These are phyloP conservation scores for Picea abies DNA, from an alignment of 83 land plant genomes.

Conservation along the genomic window DNA sequence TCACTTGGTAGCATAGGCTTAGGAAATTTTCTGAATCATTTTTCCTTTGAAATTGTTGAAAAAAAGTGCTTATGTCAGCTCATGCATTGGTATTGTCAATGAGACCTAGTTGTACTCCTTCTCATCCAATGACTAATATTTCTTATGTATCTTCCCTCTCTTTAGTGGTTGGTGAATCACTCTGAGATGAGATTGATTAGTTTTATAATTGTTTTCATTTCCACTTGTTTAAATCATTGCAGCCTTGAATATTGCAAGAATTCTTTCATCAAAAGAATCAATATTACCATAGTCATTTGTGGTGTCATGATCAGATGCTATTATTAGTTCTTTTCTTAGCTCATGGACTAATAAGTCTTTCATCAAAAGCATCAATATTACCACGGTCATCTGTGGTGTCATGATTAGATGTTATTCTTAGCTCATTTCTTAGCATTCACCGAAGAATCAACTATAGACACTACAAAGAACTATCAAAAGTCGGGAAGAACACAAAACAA, in stretches of 20 bases:
- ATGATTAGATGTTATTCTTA: constrained; percentile 62
- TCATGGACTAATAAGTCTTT: constrained; percentile 71
- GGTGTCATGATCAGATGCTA: constrained; percentile 56
- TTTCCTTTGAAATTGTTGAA: too few relatives aligned
- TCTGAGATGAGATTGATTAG: constrained; percentile 27
- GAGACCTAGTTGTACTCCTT: too few relatives aligned
- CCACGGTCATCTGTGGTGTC: constrained; percentile 39
- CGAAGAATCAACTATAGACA: too few relatives aligned
- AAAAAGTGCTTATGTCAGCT: too few relatives aligned
- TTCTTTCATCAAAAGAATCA: constrained; percentile 63
- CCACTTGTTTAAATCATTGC: constrained; percentile 41
- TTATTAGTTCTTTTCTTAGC: constrained; percentile 68
- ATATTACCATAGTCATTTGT: constrained; percentile 40
- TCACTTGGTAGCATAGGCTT: too few relatives aligned
- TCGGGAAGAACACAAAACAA: too few relatives aligned
- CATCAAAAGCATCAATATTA: constrained; percentile 61
- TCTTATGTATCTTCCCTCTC: constrained; percentile 60
- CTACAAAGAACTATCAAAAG: too few relatives aligned
- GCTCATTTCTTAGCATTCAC: constrained; percentile 62
- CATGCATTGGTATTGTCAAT: too few relatives aligned
- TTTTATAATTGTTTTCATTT: constrained; percentile 17
- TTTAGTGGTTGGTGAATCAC: constrained; percentile 42
- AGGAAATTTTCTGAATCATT: too few relatives aligned
- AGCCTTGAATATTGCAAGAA: constrained; percentile 81
- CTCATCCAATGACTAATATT: too few relatives aligned